Evolutionary conservation across 768 basidiomycete species (phyloP).

Genomic region (Infundibulicybe gibba): DNA sequence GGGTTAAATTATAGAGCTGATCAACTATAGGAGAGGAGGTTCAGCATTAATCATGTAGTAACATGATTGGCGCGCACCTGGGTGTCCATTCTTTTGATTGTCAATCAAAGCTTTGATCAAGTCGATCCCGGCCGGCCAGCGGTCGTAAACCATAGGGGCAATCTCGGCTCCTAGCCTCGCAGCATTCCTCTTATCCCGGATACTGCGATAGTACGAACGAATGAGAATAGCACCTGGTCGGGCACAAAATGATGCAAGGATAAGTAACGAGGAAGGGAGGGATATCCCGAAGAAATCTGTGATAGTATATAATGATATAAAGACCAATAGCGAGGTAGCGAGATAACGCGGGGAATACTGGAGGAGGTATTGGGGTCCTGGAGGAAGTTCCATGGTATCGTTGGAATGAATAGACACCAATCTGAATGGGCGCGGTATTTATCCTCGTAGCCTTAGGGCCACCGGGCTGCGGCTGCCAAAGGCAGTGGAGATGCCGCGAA

Average conservation of each 20-base stretch:
- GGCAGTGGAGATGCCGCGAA: too few species aligned
- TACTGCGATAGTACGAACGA: not conserved
- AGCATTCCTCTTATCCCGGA: not conserved
- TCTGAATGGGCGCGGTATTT: too few species aligned
- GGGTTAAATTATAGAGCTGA: conserved; percentile 15
- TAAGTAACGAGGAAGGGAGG: not conserved
- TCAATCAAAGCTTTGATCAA: not conserved
- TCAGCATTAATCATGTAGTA: not conserved
- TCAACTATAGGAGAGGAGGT: conserved; percentile 18
- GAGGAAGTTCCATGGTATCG: not conserved
- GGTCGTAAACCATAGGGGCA: not conserved
- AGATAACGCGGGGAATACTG: not conserved
- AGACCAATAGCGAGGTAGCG: not conserved
- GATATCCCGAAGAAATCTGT: not conserved
- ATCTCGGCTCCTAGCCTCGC: not conserved
- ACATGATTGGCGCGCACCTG: not conserved
- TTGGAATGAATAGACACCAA: too few species aligned
- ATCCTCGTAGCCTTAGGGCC: too few species aligned
- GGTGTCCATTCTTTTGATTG: not conserved
- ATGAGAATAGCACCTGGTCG: not conserved
- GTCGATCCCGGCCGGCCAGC: not conserved
- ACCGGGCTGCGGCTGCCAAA: too few species aligned
- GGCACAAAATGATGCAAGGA: not conserved
- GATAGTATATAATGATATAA: not conserved
- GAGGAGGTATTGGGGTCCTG: not conserved